Evolutionary conservation across 257 asterid genomes (phyloP), one percentile per base, ranked within the genome.

Genomic region (Datura wrightii): DNA sequence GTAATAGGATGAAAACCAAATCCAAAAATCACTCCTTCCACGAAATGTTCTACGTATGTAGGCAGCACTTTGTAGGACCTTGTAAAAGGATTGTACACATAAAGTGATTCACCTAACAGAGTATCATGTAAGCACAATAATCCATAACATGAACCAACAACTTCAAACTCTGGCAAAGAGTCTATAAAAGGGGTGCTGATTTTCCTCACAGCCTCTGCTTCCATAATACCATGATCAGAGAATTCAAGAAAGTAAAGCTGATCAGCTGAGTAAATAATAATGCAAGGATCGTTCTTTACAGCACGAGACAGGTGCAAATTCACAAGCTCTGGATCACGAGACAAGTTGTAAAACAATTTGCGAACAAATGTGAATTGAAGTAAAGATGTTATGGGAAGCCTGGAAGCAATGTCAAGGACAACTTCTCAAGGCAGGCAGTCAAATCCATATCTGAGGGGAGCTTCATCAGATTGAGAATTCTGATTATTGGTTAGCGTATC

Each of bases 351-450:
- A 83, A 53, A 84, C 36, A 86, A 85, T 56, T 72, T 79, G 41
- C 87, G 84, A 0, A 70, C 84, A 44, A 91, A 87, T 81, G 85
- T 88, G 85, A 86, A 83, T 24, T 80, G 91, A 34, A 86, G 52
- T 59, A 91, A 85, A 44, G 91, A 89, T 37, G 86, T 84, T 60
- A 85, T 81, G 8, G 91, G 91, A 24, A 91, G 89, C 79, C 93
- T 85, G 19, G 87, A 88, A 36, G 88, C 85, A 80, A 89, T 91
- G 34, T 89, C 90, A 1, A 89, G 31, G 79, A 79, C 81, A 14
- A 80, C n/a, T 44, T 88, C 92, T 2, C 55, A 46, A 10, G 89
- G 90, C 50, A 89, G 79, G 24, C 34, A 66, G 55, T 86, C 81
- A 2, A 89, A 83, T 80, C 14, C 41, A 56, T 85, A 89, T 18